Base-by-base conservation (phyloP, 345 rosid species). In the Syzygium aqueum region DNA sequence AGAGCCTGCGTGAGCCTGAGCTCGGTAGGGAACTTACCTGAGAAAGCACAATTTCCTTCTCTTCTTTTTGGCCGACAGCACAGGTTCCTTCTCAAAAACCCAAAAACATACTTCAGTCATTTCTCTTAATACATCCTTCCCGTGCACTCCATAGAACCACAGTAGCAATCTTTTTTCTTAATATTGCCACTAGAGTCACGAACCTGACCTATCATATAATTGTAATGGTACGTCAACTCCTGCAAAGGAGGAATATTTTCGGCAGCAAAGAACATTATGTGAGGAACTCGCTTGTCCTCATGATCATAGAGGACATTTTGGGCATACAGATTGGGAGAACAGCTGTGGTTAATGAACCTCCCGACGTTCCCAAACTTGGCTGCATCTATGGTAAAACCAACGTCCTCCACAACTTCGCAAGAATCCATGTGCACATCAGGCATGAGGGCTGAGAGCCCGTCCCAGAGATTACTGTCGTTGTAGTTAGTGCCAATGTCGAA, bases 251-350 rank as follows among this genome's bases (percentile, higher is more conserved):
- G 99, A 85, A 96, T 95, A 89, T 96, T 95, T 88, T 95, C 99
- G 23, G 89, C 90, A 3, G 99, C 97, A 87, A 97, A 96, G 85
- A 96, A 88, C 98, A 97, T 96, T 86, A 97, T 92, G 87, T 95
- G 99, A 86, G 98, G 98, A 85, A 95, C 92, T 88, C 96, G 94
- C 88, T 86, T 90, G 91, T 94, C 96, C 19, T 89, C 94, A 1
- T 94, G 98, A 87, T 96, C 99, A 87, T 92, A 95, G 85, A 97
- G 93, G 51, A 97, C 96, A 85, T 95, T 92, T 84, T 96, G 99
- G 6, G 99, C 99, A 80, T 97, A 96, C 53, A 96, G 92, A 90
- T 96, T 97, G 3, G 99, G 99, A 2, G 99, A 95, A 90, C 98
- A 97, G 83, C 99, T 94, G 85, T 97, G 98, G 92, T 97, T 97